phyloP scores from a whole-genome alignment of 2,329 filamentous ascomycete species.

The Fusarium pseudograminearum region DNA sequence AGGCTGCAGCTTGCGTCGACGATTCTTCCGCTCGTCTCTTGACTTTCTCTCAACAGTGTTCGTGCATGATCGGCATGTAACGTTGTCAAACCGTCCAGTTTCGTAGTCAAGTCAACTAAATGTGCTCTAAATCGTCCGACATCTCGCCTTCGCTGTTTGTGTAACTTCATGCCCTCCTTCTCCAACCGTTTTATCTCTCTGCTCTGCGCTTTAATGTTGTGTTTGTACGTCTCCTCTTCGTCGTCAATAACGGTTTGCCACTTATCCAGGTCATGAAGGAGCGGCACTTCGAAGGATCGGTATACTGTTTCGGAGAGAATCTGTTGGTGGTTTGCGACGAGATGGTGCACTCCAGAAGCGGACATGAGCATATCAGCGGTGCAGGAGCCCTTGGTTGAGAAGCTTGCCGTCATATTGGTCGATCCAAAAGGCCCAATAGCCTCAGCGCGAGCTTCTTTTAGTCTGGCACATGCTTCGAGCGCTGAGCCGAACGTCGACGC shows the following conservation, averaged over 20 bases:
- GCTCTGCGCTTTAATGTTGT: slow-evolving; percentile 65
- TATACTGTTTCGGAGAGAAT: slow-evolving; percentile 78
- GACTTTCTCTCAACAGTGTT: slow-evolving; percentile 70
- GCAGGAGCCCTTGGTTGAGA: slow-evolving; percentile 63
- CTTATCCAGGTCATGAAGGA: slow-evolving; percentile 76
- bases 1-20: slow-evolving; percentile 74
- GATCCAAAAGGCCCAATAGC: slow-evolving; percentile 58
- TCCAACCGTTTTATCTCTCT: slow-evolving; percentile 73
- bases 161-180: slow-evolving; percentile 72
- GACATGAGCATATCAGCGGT: slow-evolving; percentile 73
- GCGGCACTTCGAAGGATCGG: slow-evolving; percentile 74
- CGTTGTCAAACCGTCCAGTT: slow-evolving; percentile 71
- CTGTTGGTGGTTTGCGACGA: slow-evolving; percentile 77
- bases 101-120: slow-evolving; percentile 71
- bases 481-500: slow-evolving; percentile 73
- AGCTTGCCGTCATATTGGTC: slow-evolving; percentile 60
- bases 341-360: slow-evolving; percentile 73
- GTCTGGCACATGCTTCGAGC: slow-evolving; percentile 74
- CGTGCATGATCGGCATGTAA: slow-evolving; percentile 72
- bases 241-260: slow-evolving; percentile 74
- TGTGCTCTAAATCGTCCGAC: slow-evolving; percentile 72
- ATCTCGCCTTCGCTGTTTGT: slow-evolving; percentile 70
- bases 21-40: slow-evolving; percentile 72
- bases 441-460: slow-evolving; percentile 75
- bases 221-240: slow-evolving; percentile 71